Evolutionary conservation across 2,329 filamentous ascomycete genomes (phyloP).

Genomic region (Cadophora malorum): DNA sequence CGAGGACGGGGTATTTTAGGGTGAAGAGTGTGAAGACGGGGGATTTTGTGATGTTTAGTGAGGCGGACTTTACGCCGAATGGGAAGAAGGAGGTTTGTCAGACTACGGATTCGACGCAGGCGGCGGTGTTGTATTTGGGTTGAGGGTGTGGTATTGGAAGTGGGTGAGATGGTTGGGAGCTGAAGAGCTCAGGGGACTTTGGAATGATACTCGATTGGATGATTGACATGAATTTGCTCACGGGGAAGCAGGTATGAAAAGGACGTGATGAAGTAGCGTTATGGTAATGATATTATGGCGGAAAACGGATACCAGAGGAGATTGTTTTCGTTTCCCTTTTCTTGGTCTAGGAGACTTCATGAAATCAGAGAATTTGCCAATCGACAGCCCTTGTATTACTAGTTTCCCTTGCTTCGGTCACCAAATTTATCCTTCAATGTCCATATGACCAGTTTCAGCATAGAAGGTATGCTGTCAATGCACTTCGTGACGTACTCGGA

Average conservation of each 20-base stretch:
- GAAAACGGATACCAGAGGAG: background rate
- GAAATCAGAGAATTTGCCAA: background rate
- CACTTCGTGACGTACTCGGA: too few species aligned
- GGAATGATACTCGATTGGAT: too few species aligned
- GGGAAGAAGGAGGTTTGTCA: conserved; percentile 16
- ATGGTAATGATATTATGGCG: background rate
- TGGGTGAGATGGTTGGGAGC: background rate
- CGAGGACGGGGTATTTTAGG: conserved; percentile 13
- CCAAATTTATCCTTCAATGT: too few species aligned
- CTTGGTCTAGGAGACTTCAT: background rate
- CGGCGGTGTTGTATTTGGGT: conserved; percentile 6
- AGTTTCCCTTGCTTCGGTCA: too few species aligned
- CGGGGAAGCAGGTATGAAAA: too few species aligned
- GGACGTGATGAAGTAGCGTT: background rate
- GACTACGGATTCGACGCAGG: background rate
- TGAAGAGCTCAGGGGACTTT: too few species aligned
- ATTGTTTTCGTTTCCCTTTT: background rate
- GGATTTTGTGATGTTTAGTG: background rate
- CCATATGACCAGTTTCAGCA: too few species aligned
- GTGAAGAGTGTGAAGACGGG: background rate
- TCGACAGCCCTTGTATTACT: too few species aligned
- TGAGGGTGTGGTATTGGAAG: background rate
- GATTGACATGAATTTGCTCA: too few species aligned
- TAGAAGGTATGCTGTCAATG: too few species aligned
- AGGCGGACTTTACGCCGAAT: conserved; percentile 1